Conservation (phyloP, 208 protist species). For the Acanthamoeba royreba region DNA sequence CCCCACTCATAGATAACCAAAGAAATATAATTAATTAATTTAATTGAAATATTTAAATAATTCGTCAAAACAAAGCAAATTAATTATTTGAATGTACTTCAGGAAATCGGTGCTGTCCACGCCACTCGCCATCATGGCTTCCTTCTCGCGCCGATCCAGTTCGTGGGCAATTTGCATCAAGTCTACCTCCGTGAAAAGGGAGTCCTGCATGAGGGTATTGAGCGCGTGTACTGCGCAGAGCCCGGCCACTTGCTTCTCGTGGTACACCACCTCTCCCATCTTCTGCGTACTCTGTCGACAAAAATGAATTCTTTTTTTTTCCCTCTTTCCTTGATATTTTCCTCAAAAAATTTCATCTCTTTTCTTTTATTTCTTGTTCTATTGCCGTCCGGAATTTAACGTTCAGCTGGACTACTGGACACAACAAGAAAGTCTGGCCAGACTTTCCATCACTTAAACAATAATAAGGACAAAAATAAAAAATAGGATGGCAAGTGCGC, state of each 20-base stretch:
- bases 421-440: too few species aligned
- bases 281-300: background rate
- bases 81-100: background rate
- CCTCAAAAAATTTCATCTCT: background rate
- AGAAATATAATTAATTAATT: background rate
- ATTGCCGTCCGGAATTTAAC: too few species aligned
- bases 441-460: too few species aligned
- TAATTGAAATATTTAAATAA: background rate
- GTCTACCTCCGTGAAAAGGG: constrained; percentile 28
- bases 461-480: too few species aligned
- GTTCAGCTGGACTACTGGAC: too few species aligned
- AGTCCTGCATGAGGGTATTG: constrained; percentile 36
- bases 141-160: background rate
- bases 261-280: constrained; percentile 1
- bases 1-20: too few species aligned
- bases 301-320: background rate
- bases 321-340: background rate
- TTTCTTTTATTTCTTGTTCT: background rate
- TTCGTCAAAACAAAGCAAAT: background rate
- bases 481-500: too few species aligned
- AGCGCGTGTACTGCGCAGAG: constrained; percentile 49
- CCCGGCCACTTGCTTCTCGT: constrained; percentile 47
- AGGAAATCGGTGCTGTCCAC: constrained; percentile 34
- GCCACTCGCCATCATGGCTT: constrained; percentile 17
- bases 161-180: constrained; percentile 48